These are phyloP conservation scores for Hypoxylon sp. DNA, from an alignment of 2,329 filamentous ascomycete genomes.

Conservation along the genomic window DNA sequence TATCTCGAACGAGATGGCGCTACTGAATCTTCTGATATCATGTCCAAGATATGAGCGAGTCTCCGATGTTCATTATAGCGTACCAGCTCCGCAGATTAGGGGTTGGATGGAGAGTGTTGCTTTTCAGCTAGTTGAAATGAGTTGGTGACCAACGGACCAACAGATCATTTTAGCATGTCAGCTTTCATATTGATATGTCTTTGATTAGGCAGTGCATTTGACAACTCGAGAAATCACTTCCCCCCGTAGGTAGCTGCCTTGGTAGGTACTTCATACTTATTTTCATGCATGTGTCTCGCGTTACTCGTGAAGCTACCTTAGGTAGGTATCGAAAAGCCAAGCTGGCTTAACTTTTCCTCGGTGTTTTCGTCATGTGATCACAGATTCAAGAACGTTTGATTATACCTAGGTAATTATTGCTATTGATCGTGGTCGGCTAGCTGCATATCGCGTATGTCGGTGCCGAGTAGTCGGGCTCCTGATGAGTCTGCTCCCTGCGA, in stretches of 20 bases:
- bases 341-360: background rate
- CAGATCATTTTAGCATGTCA: background rate
- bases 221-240: background rate
- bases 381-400: background rate
- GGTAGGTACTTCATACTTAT: background rate
- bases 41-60: background rate
- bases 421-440: conserved; percentile 11
- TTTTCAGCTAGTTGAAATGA: background rate
- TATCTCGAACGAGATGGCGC: background rate
- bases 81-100: background rate
- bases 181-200: background rate
- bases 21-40: background rate
- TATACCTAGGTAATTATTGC: conserved; percentile 11
- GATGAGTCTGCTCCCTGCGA: conserved; percentile 1
- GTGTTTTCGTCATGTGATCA: background rate
- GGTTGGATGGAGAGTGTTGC: background rate
- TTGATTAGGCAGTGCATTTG: background rate
- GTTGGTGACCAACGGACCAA: background rate
- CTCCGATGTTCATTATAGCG: background rate
- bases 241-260: too few species aligned
- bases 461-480: background rate
- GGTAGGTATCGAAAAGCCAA: background rate
- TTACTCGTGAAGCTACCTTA: background rate
- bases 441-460: conserved; percentile 4
- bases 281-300: background rate